Conservation (phyloP, 306 rosid species). For the Cicer cuneatum region DNA sequence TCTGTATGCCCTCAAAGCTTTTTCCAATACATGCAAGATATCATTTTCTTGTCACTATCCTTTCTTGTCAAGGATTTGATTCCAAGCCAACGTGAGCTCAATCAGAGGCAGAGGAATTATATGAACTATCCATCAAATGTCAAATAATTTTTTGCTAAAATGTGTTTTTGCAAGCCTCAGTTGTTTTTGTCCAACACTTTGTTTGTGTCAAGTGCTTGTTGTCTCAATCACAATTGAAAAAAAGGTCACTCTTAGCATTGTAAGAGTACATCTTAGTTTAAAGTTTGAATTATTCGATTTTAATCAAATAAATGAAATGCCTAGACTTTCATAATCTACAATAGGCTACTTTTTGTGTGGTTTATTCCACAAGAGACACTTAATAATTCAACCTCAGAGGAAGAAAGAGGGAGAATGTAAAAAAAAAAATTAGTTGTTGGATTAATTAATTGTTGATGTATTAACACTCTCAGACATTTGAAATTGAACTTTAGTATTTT, state of each 20-base stretch:
- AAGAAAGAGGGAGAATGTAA: no score
- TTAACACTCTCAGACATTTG: no score
- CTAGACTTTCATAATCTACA: no score
- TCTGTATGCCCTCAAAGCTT: conserved; percentile 7
- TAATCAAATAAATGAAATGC: no score
- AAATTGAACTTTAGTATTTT: no score
- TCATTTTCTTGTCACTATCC: conserved; percentile 44
- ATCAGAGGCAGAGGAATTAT: conserved; percentile 28
- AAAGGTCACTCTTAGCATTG: conserved; percentile 38
- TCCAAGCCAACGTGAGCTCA: conserved; percentile 49
- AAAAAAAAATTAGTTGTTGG: no score
- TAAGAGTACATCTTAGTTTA: conserved; percentile 4
- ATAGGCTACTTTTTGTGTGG: no score
- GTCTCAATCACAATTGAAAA: conserved; percentile 46
- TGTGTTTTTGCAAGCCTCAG: conserved; percentile 44
- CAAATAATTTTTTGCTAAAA: conserved; percentile 49
- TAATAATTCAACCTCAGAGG: no score
- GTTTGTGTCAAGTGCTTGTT: conserved; percentile 41
- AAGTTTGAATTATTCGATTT: no score
- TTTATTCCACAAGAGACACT: no score
- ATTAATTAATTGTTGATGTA: no score
- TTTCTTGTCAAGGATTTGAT: conserved; percentile 50
- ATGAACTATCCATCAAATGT: conserved; percentile 53
- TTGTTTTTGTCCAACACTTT: conserved; percentile 57
- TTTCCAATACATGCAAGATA: conserved; percentile 46